Base-by-base conservation (phyloP, 208 protist species). In the Naegleria lovaniensis region DNA sequence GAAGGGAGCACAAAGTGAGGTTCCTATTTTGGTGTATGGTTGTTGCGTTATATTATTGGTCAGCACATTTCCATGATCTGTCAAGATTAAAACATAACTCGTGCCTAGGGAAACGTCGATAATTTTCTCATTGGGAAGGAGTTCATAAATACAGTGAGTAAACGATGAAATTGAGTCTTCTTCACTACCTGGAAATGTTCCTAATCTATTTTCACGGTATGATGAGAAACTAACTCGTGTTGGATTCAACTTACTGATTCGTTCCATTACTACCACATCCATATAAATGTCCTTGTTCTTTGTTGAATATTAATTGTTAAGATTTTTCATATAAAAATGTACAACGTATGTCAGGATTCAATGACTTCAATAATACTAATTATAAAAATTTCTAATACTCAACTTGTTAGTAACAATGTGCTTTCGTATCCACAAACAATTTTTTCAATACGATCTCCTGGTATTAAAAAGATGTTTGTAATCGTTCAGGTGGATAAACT, bases 361-460 rank as follows among this genome's bases (percentile, higher is more conserved):
- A 58, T 22, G 16, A 58, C 6, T 16, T 58, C 6, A 22, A 22
- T 58, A 22, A 58, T 22, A 58, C 6, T 22, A 6, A 22, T 4
- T 75, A 1, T 75, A 3, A 75, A 75, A 75, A 75, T 75, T n/a
- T 75, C 16, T 16, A 75, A 16, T n/a, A n/a, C 43, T 48, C 43
- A 48, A 79, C 67, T 79, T 25, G 25, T 36, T 79, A 79, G n/a
- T 79, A 79, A 36, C 9, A 79, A 79, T 11, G 67, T 79, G 36
- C 25, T 79, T 79, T 79, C 67, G 36, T 79, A 79, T 79, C 67
- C 67, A 79, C 67, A 79, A 79, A 36, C 67, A 79, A 79, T 36
- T 33, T 79, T 79, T 79, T 79, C 67, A 36, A 79, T 36, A 36
- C 29, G 7, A 79, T 79, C 67, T 36, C n/a, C 25, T 79, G 19